Evolutionary conservation across 164 flowering plant genomes (phyloP), one percentile per base, ranked within the genome.

Genomic region (Magnolia sinica): DNA sequence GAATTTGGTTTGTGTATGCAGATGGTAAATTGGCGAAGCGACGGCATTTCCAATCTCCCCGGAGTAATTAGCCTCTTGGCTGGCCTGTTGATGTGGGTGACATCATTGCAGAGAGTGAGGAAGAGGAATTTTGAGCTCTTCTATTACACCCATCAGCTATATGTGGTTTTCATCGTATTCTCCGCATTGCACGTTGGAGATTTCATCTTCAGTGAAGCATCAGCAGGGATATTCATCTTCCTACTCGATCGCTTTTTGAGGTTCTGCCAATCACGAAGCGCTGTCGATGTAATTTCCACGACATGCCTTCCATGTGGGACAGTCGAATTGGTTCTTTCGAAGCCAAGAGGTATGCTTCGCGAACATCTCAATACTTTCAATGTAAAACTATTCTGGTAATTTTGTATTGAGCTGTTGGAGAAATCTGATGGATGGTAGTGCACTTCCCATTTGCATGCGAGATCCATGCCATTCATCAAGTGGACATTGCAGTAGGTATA

Each of bases 121-220:
- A 92, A 81, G 83, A 61, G 74, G 23, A 82, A 84, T 24, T 95
- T 95, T 65, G 97, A 95, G 86, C 64, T 93, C 68, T 95, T 95
- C 87, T 95, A 88, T 85, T 95, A 92, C 86, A 93, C 98, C 8
- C 98, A 95, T 83, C 98, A 95, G 76, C 87, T 95, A 18, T 95
- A 95, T 72, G 74, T 89, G 24, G 85, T 91, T 61, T 93, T 93
- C 81, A 82, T 93, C 2, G 75, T 95, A 74, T 90, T 89, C 85
- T 79, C 91, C 70, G 96, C 94, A 29, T 77, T 92, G 84, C 98
- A 94, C 76, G 89, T 90, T 78, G 95, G 98, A 20, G 93, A 91
- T 75, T 88, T 82, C 70, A 70, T 87, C 23, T 92, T 92, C 85
- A 82, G 87, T 69, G 83, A 86, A 19, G 84, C 84, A 63, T 91